These are phyloP conservation scores for Corylus avellana DNA, from an alignment of 306 rosid species.

Conservation along the genomic window DNA sequence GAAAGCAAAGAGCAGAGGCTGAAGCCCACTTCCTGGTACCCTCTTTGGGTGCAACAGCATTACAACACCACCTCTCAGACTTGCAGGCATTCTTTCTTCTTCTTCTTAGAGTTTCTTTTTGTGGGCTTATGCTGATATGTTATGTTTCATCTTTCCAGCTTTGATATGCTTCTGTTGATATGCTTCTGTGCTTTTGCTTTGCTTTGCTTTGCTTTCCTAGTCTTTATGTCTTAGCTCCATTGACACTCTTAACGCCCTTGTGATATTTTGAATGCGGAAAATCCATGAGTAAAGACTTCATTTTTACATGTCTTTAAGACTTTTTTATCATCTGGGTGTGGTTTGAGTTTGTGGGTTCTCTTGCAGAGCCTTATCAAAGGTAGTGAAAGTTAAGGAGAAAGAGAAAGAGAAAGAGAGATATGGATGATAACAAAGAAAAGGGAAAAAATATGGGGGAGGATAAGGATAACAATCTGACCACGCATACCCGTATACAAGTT, in stretches of 20 bases:
- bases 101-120: background rate
- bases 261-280: background rate
- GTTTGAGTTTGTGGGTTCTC: background rate
- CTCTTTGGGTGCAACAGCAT: background rate
- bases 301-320: background rate
- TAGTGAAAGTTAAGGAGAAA: background rate
- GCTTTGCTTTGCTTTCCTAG: background rate
- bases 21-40: background rate
- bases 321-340: background rate
- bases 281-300: background rate
- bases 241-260: background rate
- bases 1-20: too few relatives aligned
- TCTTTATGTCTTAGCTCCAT: background rate
- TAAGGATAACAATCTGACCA: constrained; percentile 3
- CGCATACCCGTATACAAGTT: constrained; percentile 2
- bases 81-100: background rate
- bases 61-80: background rate
- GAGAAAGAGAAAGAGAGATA: background rate
- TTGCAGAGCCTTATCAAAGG: background rate
- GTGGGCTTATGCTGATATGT: background rate
- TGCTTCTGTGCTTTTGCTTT: background rate
- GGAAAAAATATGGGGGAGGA: background rate
- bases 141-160: background rate
- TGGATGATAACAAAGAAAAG: constrained; percentile 5
- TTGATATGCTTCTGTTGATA: background rate